Percentiles rank a stretch among this genome's conserved stretches.
Evolutionary conservation across 768 basidiomycete genomes (phyloP).

Genomic region (Tephrocybe rancida): DNA sequence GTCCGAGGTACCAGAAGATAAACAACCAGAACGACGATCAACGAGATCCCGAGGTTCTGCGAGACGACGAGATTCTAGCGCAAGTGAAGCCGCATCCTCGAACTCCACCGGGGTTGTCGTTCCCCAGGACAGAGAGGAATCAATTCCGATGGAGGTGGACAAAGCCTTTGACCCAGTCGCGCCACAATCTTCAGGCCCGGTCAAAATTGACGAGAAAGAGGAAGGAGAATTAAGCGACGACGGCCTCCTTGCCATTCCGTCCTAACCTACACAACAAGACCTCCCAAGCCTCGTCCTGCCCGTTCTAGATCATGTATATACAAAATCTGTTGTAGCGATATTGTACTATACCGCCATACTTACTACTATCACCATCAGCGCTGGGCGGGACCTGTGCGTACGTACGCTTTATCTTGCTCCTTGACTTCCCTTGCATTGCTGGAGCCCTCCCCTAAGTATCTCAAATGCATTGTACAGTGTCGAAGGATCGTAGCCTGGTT

Average conservation of each 20-base stretch:
- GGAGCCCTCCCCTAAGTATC: too few species aligned
- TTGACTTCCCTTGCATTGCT: too few species aligned
- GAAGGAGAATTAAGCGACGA: conserved; percentile 45
- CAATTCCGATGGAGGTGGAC: conserved; percentile 11
- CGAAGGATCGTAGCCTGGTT: too few species aligned
- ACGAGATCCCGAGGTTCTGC: conserved; percentile 44
- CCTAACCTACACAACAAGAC: neutral
- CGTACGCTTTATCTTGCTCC: too few species aligned
- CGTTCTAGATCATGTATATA: too few species aligned
- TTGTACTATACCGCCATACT: too few species aligned
- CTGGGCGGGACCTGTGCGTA: too few species aligned
- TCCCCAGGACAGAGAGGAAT: conserved; percentile 10
- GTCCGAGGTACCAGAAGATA: conserved; percentile 37
- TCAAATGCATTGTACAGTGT: too few species aligned
- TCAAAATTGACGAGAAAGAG: conserved; percentile 33
- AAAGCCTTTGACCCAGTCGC: conserved; percentile 9
- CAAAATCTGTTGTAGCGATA: too few species aligned
- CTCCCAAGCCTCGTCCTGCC: too few species aligned
- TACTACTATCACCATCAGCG: too few species aligned
- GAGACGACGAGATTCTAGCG: conserved; percentile 51
- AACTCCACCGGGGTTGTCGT: conserved; percentile 19
- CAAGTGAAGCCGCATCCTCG: conserved; percentile 49
- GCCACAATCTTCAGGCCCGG: conserved; percentile 16
- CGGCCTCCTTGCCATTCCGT: conserved; percentile 6
- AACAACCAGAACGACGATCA: conserved; percentile 44